These are phyloP conservation scores for Wallacemonas sp. DNA, from an alignment of 208 protist species.

Conservation along the genomic window DNA sequence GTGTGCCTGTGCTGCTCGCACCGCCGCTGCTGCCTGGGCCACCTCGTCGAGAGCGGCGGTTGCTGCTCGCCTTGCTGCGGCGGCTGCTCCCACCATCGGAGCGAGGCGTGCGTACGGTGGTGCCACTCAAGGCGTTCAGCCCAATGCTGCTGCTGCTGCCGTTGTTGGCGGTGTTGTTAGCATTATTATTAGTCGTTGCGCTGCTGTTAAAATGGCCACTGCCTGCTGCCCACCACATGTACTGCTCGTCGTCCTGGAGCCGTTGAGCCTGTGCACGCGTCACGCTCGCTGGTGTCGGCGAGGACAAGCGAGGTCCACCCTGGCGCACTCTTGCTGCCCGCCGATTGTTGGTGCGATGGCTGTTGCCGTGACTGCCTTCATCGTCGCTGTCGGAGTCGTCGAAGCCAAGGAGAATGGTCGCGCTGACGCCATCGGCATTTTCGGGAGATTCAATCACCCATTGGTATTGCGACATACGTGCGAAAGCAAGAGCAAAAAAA, in stretches of 20 bases:
- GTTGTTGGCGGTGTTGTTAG: neutral
- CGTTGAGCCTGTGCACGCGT: neutral
- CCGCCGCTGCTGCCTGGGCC: slow-evolving; percentile 7
- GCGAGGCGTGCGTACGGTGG: slow-evolving; percentile 15
- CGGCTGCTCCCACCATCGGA: slow-evolving; percentile 49
- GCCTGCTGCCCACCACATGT: slow-evolving; percentile 19
- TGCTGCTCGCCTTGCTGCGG: slow-evolving; percentile 38
- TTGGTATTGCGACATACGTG: slow-evolving; percentile 34
- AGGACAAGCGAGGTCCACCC: slow-evolving; percentile 1
- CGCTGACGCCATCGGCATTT: slow-evolving; percentile 31
- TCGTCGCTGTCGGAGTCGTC: slow-evolving; percentile 15
- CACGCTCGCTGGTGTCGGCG: neutral
- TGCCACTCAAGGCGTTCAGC: slow-evolving; percentile 24
- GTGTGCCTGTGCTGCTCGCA: slow-evolving; percentile 9
- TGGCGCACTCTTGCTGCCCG: neutral
- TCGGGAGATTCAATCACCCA: slow-evolving; percentile 47
- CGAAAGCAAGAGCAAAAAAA: slow-evolving; percentile 7
- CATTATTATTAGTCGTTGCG: neutral
- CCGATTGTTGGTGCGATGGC: neutral
- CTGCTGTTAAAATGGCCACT: neutral
- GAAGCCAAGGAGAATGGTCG: slow-evolving; percentile 38
- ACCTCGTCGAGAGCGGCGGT: slow-evolving; percentile 7
- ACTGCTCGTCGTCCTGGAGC: neutral
- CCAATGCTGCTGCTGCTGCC: no score
- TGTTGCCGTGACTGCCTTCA: neutral